These are phyloP conservation scores for Blastobotrys persicus DNA, from an alignment of 1,139 yeast species.

Conservation along the genomic window DNA sequence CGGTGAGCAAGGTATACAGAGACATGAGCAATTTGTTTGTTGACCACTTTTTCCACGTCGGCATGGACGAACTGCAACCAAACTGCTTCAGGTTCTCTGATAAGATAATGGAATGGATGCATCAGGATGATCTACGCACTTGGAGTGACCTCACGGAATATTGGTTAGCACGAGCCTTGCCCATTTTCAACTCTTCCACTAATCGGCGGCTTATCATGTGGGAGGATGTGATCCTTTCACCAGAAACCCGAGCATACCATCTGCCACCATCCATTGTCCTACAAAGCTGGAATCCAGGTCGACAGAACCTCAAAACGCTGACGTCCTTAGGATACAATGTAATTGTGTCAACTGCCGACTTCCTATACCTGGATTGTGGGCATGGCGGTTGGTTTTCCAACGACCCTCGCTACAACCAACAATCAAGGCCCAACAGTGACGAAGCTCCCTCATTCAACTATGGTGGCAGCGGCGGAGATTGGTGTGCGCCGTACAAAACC, in stretches of 20 bases:
- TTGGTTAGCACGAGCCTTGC: slow-evolving; percentile 43
- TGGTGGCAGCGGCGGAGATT: slow-evolving; percentile 43
- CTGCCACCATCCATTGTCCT: slow-evolving; percentile 38
- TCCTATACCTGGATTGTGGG: slow-evolving; percentile 50
- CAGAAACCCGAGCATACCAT: slow-evolving; percentile 22
- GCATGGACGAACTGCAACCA: slow-evolving; percentile 45
- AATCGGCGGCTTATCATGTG: slow-evolving; percentile 45
- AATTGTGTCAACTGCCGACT: slow-evolving; percentile 42
- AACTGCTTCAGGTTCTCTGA: slow-evolving; percentile 42
- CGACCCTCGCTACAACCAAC: slow-evolving; percentile 38
- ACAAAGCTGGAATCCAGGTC: slow-evolving; percentile 42
- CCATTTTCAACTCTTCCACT: slow-evolving; percentile 37
- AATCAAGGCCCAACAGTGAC: slow-evolving; percentile 29
- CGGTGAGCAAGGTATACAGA: slow-evolving; percentile 40
- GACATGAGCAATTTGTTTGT: slow-evolving; percentile 41
- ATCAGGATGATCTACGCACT: slow-evolving; percentile 34
- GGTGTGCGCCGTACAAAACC: slow-evolving; percentile 52
- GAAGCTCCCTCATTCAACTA: slow-evolving; percentile 34
- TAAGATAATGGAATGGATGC: slow-evolving; percentile 33
- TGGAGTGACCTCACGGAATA: slow-evolving; percentile 40
- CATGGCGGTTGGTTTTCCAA: slow-evolving; percentile 46
- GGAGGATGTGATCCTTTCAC: slow-evolving; percentile 44
- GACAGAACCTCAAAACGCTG: slow-evolving; percentile 36
- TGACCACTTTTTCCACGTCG: slow-evolving; percentile 47
- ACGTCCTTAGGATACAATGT: slow-evolving; percentile 46